Conservation (phyloP, 345 rosid species). For the Chamaenerion angustifolium region DNA sequence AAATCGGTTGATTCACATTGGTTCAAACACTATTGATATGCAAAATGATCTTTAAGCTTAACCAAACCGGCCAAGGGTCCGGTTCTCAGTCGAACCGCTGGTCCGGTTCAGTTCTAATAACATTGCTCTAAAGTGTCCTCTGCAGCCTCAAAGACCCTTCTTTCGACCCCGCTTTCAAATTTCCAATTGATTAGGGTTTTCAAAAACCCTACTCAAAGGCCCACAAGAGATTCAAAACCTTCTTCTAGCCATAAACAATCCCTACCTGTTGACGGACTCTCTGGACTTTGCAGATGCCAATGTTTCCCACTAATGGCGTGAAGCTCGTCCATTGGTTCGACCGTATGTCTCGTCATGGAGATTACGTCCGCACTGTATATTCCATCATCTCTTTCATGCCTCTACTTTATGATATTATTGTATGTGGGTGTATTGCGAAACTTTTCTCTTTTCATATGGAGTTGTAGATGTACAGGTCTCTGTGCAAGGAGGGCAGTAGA, state of each 20-base stretch:
- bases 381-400: neutral
- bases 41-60: too few relatives aligned
- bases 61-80: too few relatives aligned
- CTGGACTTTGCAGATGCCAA: conserved; percentile 6
- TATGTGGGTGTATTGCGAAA: neutral
- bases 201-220: too few relatives aligned
- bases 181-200: too few relatives aligned
- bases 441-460: neutral
- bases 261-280: neutral
- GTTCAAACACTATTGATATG: too few relatives aligned
- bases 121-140: too few relatives aligned
- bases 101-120: too few relatives aligned
- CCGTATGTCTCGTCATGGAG: conserved; percentile 31
- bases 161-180: too few relatives aligned
- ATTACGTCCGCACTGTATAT: conserved; percentile 22
- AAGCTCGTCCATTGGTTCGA: conserved; percentile 36
- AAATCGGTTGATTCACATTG: too few relatives aligned
- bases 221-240: too few relatives aligned
- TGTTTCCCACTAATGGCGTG: conserved; percentile 54
- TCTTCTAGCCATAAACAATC: neutral
- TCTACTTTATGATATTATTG: neutral
- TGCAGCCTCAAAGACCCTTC: too few relatives aligned
- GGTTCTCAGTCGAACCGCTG: too few relatives aligned
- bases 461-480: conserved; percentile 27
- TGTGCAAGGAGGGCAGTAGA: conserved; percentile 28